Evolutionary conservation across 1,284 basidiomycete genomes (phyloP).

Genomic region (Trametes hirsuta): DNA sequence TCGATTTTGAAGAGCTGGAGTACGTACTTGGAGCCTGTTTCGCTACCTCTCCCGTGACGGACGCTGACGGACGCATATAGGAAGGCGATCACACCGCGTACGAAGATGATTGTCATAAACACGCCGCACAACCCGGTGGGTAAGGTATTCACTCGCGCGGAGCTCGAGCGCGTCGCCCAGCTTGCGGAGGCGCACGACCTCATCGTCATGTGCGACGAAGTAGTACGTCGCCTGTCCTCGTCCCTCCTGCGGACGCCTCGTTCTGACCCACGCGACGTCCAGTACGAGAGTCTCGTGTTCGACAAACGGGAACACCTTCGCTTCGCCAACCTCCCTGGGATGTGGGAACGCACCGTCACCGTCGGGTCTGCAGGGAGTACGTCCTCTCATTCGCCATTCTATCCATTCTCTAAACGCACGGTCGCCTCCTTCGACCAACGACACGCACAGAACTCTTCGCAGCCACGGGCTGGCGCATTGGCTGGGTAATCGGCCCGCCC

Average conservation of each 20-base stretch:
- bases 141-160: slow-evolving; percentile 87
- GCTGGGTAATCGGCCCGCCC: slow-evolving; percentile 90
- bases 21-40: slow-evolving; percentile 27
- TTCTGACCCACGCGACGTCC: slow-evolving; percentile 1
- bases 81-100: slow-evolving; percentile 79
- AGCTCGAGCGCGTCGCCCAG: slow-evolving; percentile 83
- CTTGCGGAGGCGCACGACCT: slow-evolving; percentile 94
- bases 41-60: neutral
- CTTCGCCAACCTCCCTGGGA: slow-evolving; percentile 90
- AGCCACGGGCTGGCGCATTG: slow-evolving; percentile 96
- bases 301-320: slow-evolving; percentile 87
- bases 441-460: slow-evolving; percentile 80
- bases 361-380: slow-evolving; percentile 78
- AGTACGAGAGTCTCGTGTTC: slow-evolving; percentile 94
- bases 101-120: slow-evolving; percentile 93
- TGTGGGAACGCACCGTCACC: slow-evolving; percentile 94
- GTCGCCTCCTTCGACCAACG: neutral
- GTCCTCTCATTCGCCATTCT: slow-evolving; percentile 27
- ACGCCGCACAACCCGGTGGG: slow-evolving; percentile 96
- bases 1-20: slow-evolving; percentile 86
- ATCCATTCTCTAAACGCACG: neutral
- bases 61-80: slow-evolving; percentile 38
- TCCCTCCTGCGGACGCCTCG: neutral
- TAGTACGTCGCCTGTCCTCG: slow-evolving; percentile 53
- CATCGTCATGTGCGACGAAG: slow-evolving; percentile 94